Conservation (phyloP, 2,329 filamentous ascomycete species). For the Ceratocystis cubensis region DNA sequence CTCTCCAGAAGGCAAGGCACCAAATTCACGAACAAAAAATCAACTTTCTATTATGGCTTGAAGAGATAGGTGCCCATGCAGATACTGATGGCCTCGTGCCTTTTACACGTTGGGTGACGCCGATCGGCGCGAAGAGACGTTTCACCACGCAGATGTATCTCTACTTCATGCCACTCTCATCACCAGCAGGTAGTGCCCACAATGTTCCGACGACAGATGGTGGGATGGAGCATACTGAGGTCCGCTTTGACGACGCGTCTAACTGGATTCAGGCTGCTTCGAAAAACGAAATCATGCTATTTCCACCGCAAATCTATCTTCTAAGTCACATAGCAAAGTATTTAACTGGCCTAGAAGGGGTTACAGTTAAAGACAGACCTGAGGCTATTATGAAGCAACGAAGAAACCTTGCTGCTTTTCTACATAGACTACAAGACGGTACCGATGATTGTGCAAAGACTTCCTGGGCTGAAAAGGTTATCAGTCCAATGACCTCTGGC, state of each 20-base stretch:
- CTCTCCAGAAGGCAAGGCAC: conserved; percentile 53
- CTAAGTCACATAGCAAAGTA: conserved; percentile 43
- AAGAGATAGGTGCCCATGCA: conserved; percentile 42
- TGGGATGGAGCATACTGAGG: conserved; percentile 53
- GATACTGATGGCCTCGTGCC: conserved; percentile 55
- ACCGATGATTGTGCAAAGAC: conserved; percentile 34
- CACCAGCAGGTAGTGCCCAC: conserved; percentile 33
- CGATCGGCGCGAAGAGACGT: conserved; percentile 54
- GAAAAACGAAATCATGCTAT: conserved; percentile 61
- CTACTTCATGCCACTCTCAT: conserved; percentile 58
- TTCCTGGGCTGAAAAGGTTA: conserved; percentile 50
- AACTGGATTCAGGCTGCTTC: conserved; percentile 56
- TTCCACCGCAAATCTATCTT: conserved; percentile 78
- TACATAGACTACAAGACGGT: conserved; percentile 29
- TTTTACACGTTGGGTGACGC: conserved; percentile 89
- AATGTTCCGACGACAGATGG: conserved; percentile 61
- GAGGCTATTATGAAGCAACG: conserved; percentile 46
- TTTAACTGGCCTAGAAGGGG: conserved; percentile 21
- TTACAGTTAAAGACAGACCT: conserved; percentile 19
- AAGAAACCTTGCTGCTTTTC: conserved; percentile 32
- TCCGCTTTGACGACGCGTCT: conserved; percentile 58
- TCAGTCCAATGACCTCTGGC: conserved; percentile 41
- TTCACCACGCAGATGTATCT: conserved; percentile 97
- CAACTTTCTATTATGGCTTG: conserved; percentile 54
- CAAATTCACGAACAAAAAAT: conserved; percentile 54